Base-by-base conservation (phyloP, 345 rosid genomes). In the Sonneratia alba region DNA sequence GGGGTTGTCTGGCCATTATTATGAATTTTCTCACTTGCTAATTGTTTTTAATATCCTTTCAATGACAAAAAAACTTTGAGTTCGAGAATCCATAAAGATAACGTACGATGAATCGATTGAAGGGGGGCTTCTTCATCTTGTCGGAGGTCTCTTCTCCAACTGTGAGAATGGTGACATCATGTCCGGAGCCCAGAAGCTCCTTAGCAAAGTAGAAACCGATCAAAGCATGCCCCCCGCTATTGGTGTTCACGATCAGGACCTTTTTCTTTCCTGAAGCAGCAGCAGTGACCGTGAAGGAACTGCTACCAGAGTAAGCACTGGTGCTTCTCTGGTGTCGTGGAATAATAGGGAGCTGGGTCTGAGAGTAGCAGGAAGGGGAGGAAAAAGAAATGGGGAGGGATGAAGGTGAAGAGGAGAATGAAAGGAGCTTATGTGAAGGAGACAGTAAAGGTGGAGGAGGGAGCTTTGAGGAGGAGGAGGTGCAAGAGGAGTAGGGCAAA, bases 41-140 rank as follows among this genome's bases (percentile, higher is more conserved):
- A 27, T 40, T 40, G 43, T 8, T 40, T 40, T 8, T 40, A 40
- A 40, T 40, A 8, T 40, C 43, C 43, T 40, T 4, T 40, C 43
- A 8, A 40, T 8, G 51, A 47, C 15, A 13, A 13, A 47, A 47
- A 9, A 47, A 10, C 9, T 10, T 42, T 42, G 6, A 2, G 51
- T 47, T 47, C 19, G 19, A 36, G 21, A 36, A 67, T 16, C 1
- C 0, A 40, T 24, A 8, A 71, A 11, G 1, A 12, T 16, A 24
- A 38, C 40, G 0, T 81, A 91, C 98, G 43, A 92, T 84, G 88
- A 94, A 88, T 75, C 97, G 77, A 83, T 22, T 86, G 79, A 94
- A 94, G 0, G 99, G 97, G 74, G 97, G 89, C 72, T 90, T 94
- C 87, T 91, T 90, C 99, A 94, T 94, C 76, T 90, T 88, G 68